Base-by-base conservation (phyloP, 2,329 filamentous ascomycete genomes). In the Mycocentrospora acerina region DNA sequence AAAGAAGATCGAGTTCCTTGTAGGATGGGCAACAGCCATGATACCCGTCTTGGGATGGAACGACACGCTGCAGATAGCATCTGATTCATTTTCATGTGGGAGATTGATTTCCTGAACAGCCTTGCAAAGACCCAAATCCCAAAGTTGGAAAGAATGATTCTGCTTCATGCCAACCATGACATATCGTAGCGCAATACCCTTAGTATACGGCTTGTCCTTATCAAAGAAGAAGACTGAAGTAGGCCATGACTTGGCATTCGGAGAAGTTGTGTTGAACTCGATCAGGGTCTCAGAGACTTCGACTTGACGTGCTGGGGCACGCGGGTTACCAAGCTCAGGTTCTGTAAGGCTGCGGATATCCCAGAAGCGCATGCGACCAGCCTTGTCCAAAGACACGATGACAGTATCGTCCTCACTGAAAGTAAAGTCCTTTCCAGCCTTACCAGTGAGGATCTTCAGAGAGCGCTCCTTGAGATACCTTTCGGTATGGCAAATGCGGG, bases 151-250 rank as follows among this genome's bases (percentile, higher is more conserved):
- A 39, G 91, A 94, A 72, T 98, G 93, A 70, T 98, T 98, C 69
- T 98, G 93, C 74, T 97, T 96, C 81, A 97, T 89, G 58, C 93
- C 93, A 47, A 98, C 88, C 64, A 98, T 85, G 74, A 98, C 85
- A 73, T 98, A 98, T 46, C 93, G 83, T 48, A 96, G 77, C 32
- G 94, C 90, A 60, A 87, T 86, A 44, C 87, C 85, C 72, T 93
- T 95, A 71, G 85, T 81, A 70, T 94, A 96, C 30, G 93, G 90
- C 48, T 90, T 87, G 69, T 90, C 83, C 76, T 97, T 98, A 72
- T 98, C 93, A 55, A 98, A 83, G 69, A 98, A 86, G 66, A 95
- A 80, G 42, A 98, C 88, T 16, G 93, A 97, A 3, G 91, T 97
- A 6, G 94, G 91, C 84, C 90, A 96, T 4, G 90, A 90, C 74